phyloP scores from a whole-genome alignment of 169 alveolate species.

The Plasmodium ovale region DNA sequence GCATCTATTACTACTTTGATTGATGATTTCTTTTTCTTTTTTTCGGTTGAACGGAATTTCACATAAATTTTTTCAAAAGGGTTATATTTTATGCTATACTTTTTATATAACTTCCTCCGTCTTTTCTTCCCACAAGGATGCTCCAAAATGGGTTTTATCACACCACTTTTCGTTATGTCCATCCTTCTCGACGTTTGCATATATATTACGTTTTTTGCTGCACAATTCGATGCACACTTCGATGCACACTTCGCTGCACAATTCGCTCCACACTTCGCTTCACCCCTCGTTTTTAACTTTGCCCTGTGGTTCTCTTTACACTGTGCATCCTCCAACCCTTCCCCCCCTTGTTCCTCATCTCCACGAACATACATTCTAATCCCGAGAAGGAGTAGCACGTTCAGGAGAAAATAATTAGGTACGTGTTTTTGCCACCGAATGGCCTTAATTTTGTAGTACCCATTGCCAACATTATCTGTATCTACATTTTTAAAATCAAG shows the following conservation, averaged over 20 bases:
- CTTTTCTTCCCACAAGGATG: background rate
- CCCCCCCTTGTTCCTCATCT: too few species aligned
- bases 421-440: conserved; percentile 1
- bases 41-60: background rate
- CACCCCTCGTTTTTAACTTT: too few species aligned
- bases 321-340: too few species aligned
- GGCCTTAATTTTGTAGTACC: conserved; percentile 3
- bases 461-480: background rate
- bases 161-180: background rate
- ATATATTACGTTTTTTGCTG: background rate
- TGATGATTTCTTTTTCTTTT: background rate
- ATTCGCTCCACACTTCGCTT: too few species aligned
- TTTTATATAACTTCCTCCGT: background rate
- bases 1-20: conserved; percentile 40
- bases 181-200: background rate
- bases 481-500: conserved; percentile 1
- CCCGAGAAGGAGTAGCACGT: conserved; percentile 25
- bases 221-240: too few species aligned
- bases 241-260: too few species aligned
- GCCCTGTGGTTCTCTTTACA: too few species aligned
- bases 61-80: conserved; percentile 11
- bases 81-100: conserved; percentile 5
- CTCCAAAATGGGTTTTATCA: background rate
- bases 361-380: conserved; percentile 2
- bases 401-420: conserved; percentile 23